Evolutionary conservation across 768 basidiomycete genomes (phyloP).

Genomic region (Pleurotus tuber-regium): DNA sequence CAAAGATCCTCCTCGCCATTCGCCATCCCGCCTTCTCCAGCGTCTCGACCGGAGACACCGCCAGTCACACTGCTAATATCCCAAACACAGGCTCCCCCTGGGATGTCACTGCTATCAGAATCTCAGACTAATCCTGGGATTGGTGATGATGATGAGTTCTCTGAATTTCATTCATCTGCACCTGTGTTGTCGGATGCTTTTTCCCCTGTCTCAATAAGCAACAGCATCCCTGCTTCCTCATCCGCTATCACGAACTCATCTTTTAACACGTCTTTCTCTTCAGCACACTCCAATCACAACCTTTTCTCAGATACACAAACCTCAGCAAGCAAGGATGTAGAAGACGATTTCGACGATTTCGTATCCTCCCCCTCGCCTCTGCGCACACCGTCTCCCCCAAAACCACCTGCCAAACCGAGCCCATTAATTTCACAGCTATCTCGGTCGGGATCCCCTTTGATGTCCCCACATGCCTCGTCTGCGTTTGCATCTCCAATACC

Average conservation of each 20-base stretch:
- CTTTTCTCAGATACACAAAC: constrained; percentile 22
- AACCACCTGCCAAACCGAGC: constrained; percentile 33
- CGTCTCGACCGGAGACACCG: constrained; percentile 1
- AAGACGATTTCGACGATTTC: constrained; percentile 49
- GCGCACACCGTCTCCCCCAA: constrained; percentile 46
- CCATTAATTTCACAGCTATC: not conserved
- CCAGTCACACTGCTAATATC: constrained; percentile 12
- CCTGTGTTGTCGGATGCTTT: constrained; percentile 12
- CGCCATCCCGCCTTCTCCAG: constrained; percentile 8
- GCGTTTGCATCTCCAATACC: constrained; percentile 4
- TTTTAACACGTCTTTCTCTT: constrained; percentile 15
- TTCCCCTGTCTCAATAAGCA: too few relatives aligned
- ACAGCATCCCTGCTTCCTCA: constrained; percentile 21
- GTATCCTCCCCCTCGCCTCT: constrained; percentile 31
- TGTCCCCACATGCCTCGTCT: constrained; percentile 20
- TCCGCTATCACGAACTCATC: constrained; percentile 16
- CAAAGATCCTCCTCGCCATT: constrained; percentile 11
- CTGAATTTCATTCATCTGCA: constrained; percentile 41
- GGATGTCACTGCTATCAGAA: not conserved
- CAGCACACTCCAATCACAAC: constrained; percentile 17
- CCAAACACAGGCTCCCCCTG: not conserved
- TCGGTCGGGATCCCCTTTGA: constrained; percentile 23
- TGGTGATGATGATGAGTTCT: constrained; percentile 52
- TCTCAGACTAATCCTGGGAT: not conserved
- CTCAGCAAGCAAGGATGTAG: constrained; percentile 21